These are phyloP conservation scores for Metarhizium anisopliae DNA, from an alignment of 2,329 filamentous ascomycete species.

Conservation along the genomic window DNA sequence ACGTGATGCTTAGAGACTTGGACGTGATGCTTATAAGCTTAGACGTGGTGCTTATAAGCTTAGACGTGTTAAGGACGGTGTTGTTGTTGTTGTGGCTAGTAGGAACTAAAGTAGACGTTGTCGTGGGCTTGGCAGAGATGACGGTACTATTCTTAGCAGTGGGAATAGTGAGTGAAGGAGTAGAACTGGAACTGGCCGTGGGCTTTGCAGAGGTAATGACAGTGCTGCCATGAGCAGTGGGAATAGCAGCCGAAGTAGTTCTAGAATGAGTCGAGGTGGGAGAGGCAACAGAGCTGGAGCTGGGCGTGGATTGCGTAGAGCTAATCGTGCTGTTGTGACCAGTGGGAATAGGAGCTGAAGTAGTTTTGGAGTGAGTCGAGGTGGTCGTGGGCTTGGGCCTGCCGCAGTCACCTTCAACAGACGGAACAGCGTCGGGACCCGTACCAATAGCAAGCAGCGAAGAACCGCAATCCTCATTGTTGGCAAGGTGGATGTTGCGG, in stretches of 20 bases:
- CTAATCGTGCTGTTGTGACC: not conserved
- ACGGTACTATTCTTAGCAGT: not conserved
- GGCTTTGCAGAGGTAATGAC: not conserved
- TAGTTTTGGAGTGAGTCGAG: slow-evolving; percentile 1
- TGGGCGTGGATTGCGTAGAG: not conserved
- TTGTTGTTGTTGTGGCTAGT: not conserved
- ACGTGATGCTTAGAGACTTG: slow-evolving; percentile 5
- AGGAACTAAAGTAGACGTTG: not conserved
- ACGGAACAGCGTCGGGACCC: slow-evolving; percentile 28
- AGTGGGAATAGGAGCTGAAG: not conserved
- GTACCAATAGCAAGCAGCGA: slow-evolving; percentile 27
- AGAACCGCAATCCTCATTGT: slow-evolving; percentile 28
- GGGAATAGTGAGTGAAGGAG: not conserved
- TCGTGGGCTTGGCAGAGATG: slow-evolving; percentile 1
- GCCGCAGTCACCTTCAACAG: slow-evolving; percentile 21
- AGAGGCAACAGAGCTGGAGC: not conserved
- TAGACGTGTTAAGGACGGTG: no score
- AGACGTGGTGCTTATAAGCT: no score
- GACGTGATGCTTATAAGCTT: not conserved
- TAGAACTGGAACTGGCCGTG: not conserved
- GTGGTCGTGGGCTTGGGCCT: slow-evolving; percentile 10
- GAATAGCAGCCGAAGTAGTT: not conserved
- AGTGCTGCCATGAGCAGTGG: not conserved
- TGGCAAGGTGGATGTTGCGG: slow-evolving; percentile 26
- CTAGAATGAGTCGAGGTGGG: slow-evolving; percentile 1